Evolutionary conservation across 169 alveolate species (phyloP).

Genomic region (Eimeria sp.): DNA sequence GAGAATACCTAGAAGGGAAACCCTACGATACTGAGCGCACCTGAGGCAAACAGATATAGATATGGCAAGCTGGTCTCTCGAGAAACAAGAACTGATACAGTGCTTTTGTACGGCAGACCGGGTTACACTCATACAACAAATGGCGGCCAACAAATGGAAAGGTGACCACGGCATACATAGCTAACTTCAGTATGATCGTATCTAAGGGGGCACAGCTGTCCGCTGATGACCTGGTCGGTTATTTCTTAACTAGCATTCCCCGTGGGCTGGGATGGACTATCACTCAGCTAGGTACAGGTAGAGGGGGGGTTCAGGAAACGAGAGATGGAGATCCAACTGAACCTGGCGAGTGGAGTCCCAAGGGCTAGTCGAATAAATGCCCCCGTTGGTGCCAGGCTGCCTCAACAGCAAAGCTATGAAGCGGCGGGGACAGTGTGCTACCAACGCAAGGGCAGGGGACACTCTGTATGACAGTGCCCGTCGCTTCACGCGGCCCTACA

Average conservation of each 20-base stretch:
- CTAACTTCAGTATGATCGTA: background rate
- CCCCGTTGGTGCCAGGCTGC: too few relatives aligned
- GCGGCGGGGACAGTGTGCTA: too few relatives aligned
- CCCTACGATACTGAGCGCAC: background rate
- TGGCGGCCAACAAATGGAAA: background rate
- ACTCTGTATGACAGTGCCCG: too few relatives aligned
- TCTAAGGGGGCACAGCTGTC: background rate
- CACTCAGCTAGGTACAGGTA: too few relatives aligned
- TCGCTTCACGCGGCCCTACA: too few relatives aligned
- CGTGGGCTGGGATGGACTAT: background rate
- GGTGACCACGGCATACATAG: background rate
- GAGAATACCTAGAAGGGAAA: background rate
- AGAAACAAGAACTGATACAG: background rate
- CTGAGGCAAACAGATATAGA: background rate
- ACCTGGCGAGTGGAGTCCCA: too few relatives aligned
- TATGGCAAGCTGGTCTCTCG: background rate
- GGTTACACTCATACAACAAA: background rate
- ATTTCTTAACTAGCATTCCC: too few relatives aligned
- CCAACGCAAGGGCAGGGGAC: too few relatives aligned
- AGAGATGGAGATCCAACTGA: too few relatives aligned
- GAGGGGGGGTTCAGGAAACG: too few relatives aligned
- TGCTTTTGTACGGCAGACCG: background rate
- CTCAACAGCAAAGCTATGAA: too few relatives aligned
- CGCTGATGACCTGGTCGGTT: background rate
- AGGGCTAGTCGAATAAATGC: too few relatives aligned